Evolutionary conservation across 257 asterid species (phyloP).

Genomic region (Orobanche coerulescens): DNA sequence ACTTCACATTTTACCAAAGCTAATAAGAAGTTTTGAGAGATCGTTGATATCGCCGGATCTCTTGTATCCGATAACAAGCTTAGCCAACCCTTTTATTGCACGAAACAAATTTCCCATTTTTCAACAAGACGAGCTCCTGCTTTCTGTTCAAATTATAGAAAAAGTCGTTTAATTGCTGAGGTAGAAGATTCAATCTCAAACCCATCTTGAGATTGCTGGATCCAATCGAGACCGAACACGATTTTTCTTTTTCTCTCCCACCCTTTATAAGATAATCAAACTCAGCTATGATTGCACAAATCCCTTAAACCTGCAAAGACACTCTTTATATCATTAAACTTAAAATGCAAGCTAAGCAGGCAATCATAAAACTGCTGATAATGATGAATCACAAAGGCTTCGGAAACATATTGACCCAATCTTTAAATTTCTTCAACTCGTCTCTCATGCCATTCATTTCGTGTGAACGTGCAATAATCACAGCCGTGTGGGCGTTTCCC

Average conservation of each 20-base stretch:
- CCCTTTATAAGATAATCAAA: slow-evolving; percentile 8
- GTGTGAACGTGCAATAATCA: slow-evolving; percentile 49
- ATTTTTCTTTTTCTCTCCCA: slow-evolving; percentile 26
- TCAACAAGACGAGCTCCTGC: slow-evolving; percentile 33
- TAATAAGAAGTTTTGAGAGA: slow-evolving; percentile 52
- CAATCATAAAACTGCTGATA: slow-evolving; percentile 65
- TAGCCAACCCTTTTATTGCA: slow-evolving; percentile 64
- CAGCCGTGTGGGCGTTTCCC: slow-evolving; percentile 68
- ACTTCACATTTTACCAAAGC: slow-evolving; percentile 33
- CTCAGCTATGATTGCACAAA: slow-evolving; percentile 26
- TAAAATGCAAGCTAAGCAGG: slow-evolving; percentile 61
- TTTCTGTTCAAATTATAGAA: slow-evolving; percentile 35
- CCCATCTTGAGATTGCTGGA: slow-evolving; percentile 59
- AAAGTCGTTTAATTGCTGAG: slow-evolving; percentile 45
- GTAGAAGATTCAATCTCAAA: slow-evolving; percentile 44
- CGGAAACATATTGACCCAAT: slow-evolving; percentile 39
- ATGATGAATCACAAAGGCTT: slow-evolving; percentile 27
- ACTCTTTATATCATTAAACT: slow-evolving; percentile 62
- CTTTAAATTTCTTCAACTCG: slow-evolving; percentile 63
- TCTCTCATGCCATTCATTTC: slow-evolving; percentile 66
- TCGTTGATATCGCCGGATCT: slow-evolving; percentile 43
- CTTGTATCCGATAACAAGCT: slow-evolving; percentile 46
- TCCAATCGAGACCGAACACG: slow-evolving; percentile 49
- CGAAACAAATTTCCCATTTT: slow-evolving; percentile 49
- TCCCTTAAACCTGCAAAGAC: slow-evolving; percentile 57